These are phyloP conservation scores for Blastobotrys proliferans DNA, from an alignment of 1,139 yeast species.

Conservation along the genomic window DNA sequence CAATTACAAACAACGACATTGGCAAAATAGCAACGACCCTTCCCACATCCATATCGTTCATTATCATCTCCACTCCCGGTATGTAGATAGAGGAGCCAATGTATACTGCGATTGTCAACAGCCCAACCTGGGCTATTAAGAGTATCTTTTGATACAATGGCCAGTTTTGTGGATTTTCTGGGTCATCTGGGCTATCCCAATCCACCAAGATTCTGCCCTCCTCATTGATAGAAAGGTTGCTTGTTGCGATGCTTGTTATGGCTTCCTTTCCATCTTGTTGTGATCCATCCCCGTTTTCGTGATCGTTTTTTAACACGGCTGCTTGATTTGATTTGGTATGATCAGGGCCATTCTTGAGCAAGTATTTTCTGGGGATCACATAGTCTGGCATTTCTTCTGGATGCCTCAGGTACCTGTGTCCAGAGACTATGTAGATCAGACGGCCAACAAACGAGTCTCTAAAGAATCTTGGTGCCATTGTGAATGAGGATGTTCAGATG, in stretches of 20 bases:
- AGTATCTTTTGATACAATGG: slow-evolving; percentile 38
- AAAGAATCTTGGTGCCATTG: slow-evolving; percentile 10
- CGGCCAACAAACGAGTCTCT: slow-evolving; percentile 18
- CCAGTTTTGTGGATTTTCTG: slow-evolving; percentile 60
- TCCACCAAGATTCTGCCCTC: slow-evolving; percentile 23
- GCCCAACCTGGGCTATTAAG: slow-evolving; percentile 40
- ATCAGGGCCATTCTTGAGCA: too few species aligned
- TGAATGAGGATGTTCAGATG: too few species aligned
- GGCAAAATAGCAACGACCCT: slow-evolving; percentile 46
- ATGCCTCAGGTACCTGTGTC: slow-evolving; percentile 14
- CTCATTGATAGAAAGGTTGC: too few species aligned
- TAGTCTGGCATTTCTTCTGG: slow-evolving; percentile 20
- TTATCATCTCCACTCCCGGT: slow-evolving; percentile 48
- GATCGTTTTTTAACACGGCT: too few species aligned
- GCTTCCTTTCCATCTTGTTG: too few species aligned
- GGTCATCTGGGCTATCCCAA: slow-evolving; percentile 53
- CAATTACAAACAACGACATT: slow-evolving; percentile 53
- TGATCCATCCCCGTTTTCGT: too few species aligned
- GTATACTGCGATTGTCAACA: slow-evolving; percentile 52
- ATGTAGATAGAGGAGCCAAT: slow-evolving; percentile 61
- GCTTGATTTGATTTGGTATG: too few species aligned
- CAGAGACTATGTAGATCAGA: slow-evolving; percentile 16
- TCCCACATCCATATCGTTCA: slow-evolving; percentile 43
- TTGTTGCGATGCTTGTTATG: too few species aligned
- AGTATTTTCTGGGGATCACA: slow-evolving; percentile 17